Percentiles rank a stretch among this genome's conserved stretches.
These are phyloP conservation scores for Cronartium ribicola DNA, from an alignment of 1,284 basidiomycete species.

Conservation along the genomic window DNA sequence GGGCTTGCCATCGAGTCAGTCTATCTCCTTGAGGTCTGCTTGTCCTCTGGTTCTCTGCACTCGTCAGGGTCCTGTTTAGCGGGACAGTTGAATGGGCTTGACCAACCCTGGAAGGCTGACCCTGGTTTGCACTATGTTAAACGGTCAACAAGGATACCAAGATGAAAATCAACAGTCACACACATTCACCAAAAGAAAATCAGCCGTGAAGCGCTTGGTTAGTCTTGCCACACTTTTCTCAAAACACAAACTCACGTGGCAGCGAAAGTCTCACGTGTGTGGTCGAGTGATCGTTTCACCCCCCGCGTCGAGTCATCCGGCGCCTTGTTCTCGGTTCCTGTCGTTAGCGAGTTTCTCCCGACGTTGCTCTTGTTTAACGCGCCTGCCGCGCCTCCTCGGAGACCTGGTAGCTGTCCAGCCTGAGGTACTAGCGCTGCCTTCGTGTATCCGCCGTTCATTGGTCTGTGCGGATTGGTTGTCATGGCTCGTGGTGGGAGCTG, in stretches of 20 bases:
- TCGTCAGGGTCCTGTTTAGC: neutral
- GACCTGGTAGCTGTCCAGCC: slow-evolving; percentile 3
- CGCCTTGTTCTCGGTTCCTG: neutral
- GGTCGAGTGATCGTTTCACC: neutral
- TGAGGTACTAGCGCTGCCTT: neutral
- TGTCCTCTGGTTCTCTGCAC: neutral
- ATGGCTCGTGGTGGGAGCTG: neutral
- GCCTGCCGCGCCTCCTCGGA: slow-evolving; percentile 1
- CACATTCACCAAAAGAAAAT: neutral
- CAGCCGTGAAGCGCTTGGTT: neutral
- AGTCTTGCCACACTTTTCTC: neutral
- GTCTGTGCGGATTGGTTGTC: slow-evolving; percentile 1
- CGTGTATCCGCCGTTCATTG: neutral
- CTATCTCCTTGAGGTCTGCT: neutral
- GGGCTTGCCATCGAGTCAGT: neutral
- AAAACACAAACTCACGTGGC: neutral
- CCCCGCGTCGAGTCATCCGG: neutral
- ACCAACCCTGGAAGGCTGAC: no score
- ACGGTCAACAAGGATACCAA: neutral
- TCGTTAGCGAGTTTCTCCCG: neutral
- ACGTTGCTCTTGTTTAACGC: neutral
- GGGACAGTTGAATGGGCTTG: neutral
- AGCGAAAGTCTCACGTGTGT: neutral
- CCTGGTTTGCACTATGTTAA: no score
- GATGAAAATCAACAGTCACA: neutral